Evolutionary conservation across 108 stramenopile genomes (phyloP).

Genomic region (Conticribra guillardii): DNA sequence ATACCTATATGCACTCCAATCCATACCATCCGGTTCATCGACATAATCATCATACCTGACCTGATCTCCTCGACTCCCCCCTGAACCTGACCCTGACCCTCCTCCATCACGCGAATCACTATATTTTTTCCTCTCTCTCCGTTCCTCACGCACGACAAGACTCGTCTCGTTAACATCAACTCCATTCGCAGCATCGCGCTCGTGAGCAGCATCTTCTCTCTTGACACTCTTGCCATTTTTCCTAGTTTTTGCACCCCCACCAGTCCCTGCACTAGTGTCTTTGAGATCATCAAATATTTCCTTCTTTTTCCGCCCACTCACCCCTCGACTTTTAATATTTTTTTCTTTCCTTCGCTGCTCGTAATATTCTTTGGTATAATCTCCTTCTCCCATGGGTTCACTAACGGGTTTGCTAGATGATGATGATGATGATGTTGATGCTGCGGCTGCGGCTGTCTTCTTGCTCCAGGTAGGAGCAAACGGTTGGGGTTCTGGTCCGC

Average conservation of each 20-base stretch:
- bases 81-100: too few relatives aligned
- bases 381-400: conserved; percentile 30
- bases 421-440: too few relatives aligned
- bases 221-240: conserved; percentile 12
- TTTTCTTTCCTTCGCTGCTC: conserved; percentile 43
- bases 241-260: conserved; percentile 7
- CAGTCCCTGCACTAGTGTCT: conserved; percentile 1
- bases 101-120: too few relatives aligned
- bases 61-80: conserved; percentile 7
- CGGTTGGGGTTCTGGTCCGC: conserved; percentile 28
- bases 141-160: too few relatives aligned
- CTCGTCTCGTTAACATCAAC: conserved; percentile 3
- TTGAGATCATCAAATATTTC: conserved; percentile 36
- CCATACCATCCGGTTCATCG: conserved; percentile 54
- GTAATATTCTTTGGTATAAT: conserved; percentile 41
- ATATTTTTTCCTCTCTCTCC: conserved; percentile 4
- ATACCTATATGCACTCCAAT: conserved; percentile 40
- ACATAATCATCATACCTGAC: conserved; percentile 41
- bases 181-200: conserved; percentile 11
- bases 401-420: too few relatives aligned
- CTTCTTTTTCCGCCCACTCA: conserved; percentile 46
- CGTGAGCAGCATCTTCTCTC: conserved; percentile 5
- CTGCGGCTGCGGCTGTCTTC: conserved; percentile 1
- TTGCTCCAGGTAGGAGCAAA: too few relatives aligned
- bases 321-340: conserved; percentile 41